Evolutionary conservation across 2,329 filamentous ascomycete genomes (phyloP), one percentile per base, ranked within the genome.

Genomic region (Monosporascus sp.): DNA sequence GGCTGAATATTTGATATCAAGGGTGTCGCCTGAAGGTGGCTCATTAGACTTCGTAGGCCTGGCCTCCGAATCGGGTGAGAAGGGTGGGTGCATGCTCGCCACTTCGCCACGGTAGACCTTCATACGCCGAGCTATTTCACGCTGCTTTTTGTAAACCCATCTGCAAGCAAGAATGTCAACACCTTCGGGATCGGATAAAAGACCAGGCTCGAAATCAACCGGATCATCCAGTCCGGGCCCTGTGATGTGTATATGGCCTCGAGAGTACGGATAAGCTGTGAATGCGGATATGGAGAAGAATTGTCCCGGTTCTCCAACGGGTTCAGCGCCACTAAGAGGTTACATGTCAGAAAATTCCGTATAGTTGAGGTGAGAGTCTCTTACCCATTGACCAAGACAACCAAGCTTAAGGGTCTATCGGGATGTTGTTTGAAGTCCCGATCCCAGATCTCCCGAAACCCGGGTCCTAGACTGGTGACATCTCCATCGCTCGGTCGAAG

Each of bases 131-230:
- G 76, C 71, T 51, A 86, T 77, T 65, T 86, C 83, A 3, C 85
- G 81, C n/a, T 76, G 74, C 60, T 79, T 80, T 67, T 88, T 88
- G 71, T 88, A 88, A 1, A 72, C 76, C 83, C 83, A 86, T 11
- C 84, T 59, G 14, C 81, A 77, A 60, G 77, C 81, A 64, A 79
- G 79, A 27, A 85, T 34, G 60, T 87, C 84, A n/a, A 82, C 48
- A 49, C 61, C 40, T 65, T 57, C 59, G 11, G 68, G 61, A 51
- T 86, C 79, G 9, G 67, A 75, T 34, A 87, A 74, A 65, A 77
- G 84, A 7, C 83, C 84, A 0, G 77, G 71, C 49, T 83, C 75
- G 53, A 87, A 85, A 54, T 84, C 78, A 5, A 78, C 68, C 0
- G 72, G 66, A 24, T 79, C 75, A 8, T 68, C 61, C 3, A 75